Percentiles rank a stretch among this genome's conserved stretches.
These are phyloP conservation scores for Penicillium sp. DNA, from an alignment of 2,329 filamentous ascomycete species.

Conservation along the genomic window DNA sequence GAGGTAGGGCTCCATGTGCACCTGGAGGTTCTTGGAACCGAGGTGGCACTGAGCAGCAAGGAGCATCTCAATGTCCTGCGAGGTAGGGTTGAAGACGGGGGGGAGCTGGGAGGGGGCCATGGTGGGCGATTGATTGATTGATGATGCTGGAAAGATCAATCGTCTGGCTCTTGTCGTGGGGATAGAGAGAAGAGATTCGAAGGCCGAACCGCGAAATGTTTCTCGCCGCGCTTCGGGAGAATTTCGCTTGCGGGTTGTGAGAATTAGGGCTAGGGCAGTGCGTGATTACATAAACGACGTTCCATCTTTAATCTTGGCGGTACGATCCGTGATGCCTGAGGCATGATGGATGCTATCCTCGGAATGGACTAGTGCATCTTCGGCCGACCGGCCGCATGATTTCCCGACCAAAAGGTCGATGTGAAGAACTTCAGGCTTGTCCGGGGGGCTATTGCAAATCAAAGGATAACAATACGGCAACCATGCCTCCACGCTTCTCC, in stretches of 20 bases:
- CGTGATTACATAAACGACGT: neutral
- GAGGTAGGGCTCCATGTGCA: conserved; percentile 99
- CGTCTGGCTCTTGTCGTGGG: conserved; percentile 50
- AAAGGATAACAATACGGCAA: conserved; percentile 29
- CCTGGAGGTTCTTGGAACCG: conserved; percentile 98
- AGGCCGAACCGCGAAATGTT: conserved; percentile 38
- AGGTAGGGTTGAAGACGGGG: conserved; percentile 93
- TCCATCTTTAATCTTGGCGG: neutral
- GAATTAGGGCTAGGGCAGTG: conserved; percentile 44
- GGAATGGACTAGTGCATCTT: conserved; percentile 32
- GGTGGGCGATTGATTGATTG: conserved; percentile 63
- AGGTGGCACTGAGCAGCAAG: conserved; percentile 95
- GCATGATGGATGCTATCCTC: neutral
- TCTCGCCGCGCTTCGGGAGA: conserved; percentile 34
- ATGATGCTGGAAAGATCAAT: conserved; percentile 49
- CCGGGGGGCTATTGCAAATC: conserved; percentile 16
- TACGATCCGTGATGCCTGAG: neutral
- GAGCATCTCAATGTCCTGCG: conserved; percentile 99
- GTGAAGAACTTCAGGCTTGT: conserved; percentile 27
- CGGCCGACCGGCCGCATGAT: conserved; percentile 33
- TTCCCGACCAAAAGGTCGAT: conserved; percentile 33
- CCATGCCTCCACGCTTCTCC: conserved; percentile 71
- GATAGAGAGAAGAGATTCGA: conserved; percentile 38
- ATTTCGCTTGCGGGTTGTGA: conserved; percentile 47
- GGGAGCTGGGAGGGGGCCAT: conserved; percentile 97